Evolutionary conservation across 495 filamentous ascomycete species (phyloP).

Genomic region (Chaetomium cochliodes): DNA sequence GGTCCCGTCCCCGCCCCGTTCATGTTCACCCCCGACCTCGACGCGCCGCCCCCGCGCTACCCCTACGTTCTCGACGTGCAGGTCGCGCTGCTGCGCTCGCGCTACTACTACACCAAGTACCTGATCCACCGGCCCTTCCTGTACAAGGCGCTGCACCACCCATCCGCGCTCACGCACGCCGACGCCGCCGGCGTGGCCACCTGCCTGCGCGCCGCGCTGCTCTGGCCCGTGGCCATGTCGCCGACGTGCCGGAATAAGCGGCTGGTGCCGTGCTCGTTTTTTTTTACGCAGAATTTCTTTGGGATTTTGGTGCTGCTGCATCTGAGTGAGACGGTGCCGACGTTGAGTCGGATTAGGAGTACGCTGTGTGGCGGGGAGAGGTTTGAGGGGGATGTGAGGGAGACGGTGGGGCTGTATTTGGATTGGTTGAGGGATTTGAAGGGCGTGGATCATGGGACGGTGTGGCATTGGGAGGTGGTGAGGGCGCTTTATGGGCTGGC

Average conservation of each 20-base stretch:
- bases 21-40: slow-evolving; percentile 54
- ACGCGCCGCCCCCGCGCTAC: slow-evolving; percentile 42
- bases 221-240: slow-evolving; percentile 59
- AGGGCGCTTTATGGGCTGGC: slow-evolving; percentile 46
- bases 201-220: slow-evolving; percentile 52
- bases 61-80: slow-evolving; percentile 54
- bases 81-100: slow-evolving; percentile 54
- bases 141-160: slow-evolving; percentile 60
- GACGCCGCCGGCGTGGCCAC: slow-evolving; percentile 52
- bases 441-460: slow-evolving; percentile 46
- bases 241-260: slow-evolving; percentile 56
- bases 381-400: slow-evolving; percentile 49
- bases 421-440: slow-evolving; percentile 57
- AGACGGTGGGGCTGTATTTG: slow-evolving; percentile 50
- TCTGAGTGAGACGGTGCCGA: slow-evolving; percentile 49
- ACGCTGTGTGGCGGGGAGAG: slow-evolving; percentile 44
- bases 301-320: slow-evolving; percentile 56
- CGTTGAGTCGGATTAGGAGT: slow-evolving; percentile 45
- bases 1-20: slow-evolving; percentile 26
- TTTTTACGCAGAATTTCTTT: slow-evolving; percentile 59
- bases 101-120: slow-evolving; percentile 60
- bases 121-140: slow-evolving; percentile 59
- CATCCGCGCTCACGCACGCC: slow-evolving; percentile 52
- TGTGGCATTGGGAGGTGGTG: slow-evolving; percentile 55
- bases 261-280: slow-evolving; percentile 56